A percentile compares a stretch with the other conserved stretches of the same genome.
phyloP scores from a whole-genome alignment of 768 basidiomycete species.

The Daedaleopsis nitida region DNA sequence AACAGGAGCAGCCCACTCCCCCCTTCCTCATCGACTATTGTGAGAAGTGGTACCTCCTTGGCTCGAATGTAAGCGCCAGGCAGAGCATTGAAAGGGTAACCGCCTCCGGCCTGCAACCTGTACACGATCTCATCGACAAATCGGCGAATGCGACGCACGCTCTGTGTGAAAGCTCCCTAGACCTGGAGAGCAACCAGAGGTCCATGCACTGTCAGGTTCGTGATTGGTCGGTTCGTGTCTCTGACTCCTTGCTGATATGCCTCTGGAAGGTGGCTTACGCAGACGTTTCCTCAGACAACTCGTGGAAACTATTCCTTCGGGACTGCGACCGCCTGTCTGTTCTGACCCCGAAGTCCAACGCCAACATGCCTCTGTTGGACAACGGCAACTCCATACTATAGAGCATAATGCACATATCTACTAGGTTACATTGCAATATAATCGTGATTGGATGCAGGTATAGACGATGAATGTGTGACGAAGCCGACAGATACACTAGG shows the following conservation, averaged over 20 bases:
- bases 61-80: conserved; percentile 49
- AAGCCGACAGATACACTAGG: background rate
- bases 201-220: conserved; percentile 57
- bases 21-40: conserved; percentile 45
- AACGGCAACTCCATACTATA: background rate
- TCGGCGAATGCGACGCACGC: conserved; percentile 4
- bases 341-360: conserved; percentile 18
- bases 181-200: conserved; percentile 56
- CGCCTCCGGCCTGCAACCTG: background rate
- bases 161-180: conserved; percentile 48
- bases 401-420: conserved; percentile 8
- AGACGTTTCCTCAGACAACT: conserved; percentile 36
- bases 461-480: conserved; percentile 3
- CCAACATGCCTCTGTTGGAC: background rate
- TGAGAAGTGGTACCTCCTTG: conserved; percentile 47
- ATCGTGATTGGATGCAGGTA: conserved; percentile 11
- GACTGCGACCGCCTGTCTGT: conserved; percentile 47
- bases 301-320: conserved; percentile 49
- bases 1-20: conserved; percentile 44
- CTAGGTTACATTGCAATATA: conserved; percentile 9
- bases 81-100: conserved; percentile 38
- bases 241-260: background rate
- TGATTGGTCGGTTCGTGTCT: background rate
- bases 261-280: conserved; percentile 46
- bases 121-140: background rate